Base-by-base conservation (phyloP, 2,329 filamentous ascomycete species). In the Trichoderma simmonsii region DNA sequence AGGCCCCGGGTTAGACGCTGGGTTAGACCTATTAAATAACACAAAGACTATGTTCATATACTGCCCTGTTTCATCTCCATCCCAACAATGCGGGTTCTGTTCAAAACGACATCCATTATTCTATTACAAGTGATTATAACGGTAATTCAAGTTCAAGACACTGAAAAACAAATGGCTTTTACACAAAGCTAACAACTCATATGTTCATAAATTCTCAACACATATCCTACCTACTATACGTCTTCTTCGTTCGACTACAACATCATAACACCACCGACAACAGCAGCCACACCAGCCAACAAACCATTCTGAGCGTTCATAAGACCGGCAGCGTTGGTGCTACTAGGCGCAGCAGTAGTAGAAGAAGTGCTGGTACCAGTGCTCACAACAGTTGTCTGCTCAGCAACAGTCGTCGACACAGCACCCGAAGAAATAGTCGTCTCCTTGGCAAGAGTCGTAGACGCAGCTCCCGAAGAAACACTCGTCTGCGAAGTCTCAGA, bases 241-340 rank as follows among this genome's bases (percentile, higher is more conserved):
- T 34, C 24, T 6, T 26, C 26, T 8, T n/a, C 3, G 2, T 62
- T 61, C 67, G 8, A 30, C 75, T 79, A 83, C 57, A 83, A 34
- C 65, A 82, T 64, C 74, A 84, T 75, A n/a, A 76, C 79, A 71
- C 79, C 80, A 8, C 80, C 81, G 28, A 81, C 75, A 51, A 80
- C 63, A 15, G 77, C 79, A 26, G 79, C 81, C 30, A 81, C 78
- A 21, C 81, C 81, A 59, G 79, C 78, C 43, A 83, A 56, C 6
- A 82, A 66, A 18, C 79, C 81, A 64, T 81, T 81, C 72, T 81
- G 79, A 14, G 80, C 81, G 66, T 76, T 73, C 71, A 78, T 74
- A n/a, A 79, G 74, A 3, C 76, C 77, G 7, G 79, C 81, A 62
- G 79, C 80, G 72, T 76, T 81, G 64, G 74, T 76, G 18, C 75